These are phyloP conservation scores for Eucalyptus sideroxylon DNA, from an alignment of 345 rosid species.

Conservation along the genomic window DNA sequence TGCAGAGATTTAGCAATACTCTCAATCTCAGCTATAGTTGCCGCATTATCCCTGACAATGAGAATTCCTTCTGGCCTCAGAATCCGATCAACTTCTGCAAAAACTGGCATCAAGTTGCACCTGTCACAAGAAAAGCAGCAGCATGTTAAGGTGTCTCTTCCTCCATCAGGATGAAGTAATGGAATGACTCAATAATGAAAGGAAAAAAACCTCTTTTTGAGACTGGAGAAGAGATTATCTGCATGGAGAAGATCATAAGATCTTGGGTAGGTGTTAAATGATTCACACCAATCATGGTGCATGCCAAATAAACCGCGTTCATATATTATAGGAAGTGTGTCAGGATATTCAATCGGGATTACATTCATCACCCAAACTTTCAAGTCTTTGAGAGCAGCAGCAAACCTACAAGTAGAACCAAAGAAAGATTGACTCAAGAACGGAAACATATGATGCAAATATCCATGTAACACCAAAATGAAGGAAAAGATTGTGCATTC, in stretches of 20 bases:
- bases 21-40: slow-evolving; percentile 13
- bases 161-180: background rate
- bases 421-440: background rate
- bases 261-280: slow-evolving; percentile 36
- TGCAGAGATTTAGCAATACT: slow-evolving; percentile 8
- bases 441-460: background rate
- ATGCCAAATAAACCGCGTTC: slow-evolving; percentile 36
- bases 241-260: slow-evolving; percentile 40
- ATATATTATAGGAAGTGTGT: slow-evolving; percentile 26
- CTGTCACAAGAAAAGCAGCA: background rate
- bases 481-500: background rate
- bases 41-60: slow-evolving; percentile 18
- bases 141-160: background rate
- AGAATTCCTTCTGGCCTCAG: slow-evolving; percentile 31
- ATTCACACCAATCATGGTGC: slow-evolving; percentile 40
- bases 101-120: slow-evolving; percentile 16
- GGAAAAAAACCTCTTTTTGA: slow-evolving; percentile 15
- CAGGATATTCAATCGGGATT: slow-evolving; percentile 17
- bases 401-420: slow-evolving; percentile 5
- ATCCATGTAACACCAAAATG: background rate
- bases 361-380: slow-evolving; percentile 36
- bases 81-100: slow-evolving; percentile 33
- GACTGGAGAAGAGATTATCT: slow-evolving; percentile 31
- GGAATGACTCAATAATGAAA: background rate
- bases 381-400: slow-evolving; percentile 30